Evolutionary conservation across 176 grass and related monocot species (phyloP), one percentile per base, ranked within the genome.

Genomic region (Aegilops bicornis): DNA sequence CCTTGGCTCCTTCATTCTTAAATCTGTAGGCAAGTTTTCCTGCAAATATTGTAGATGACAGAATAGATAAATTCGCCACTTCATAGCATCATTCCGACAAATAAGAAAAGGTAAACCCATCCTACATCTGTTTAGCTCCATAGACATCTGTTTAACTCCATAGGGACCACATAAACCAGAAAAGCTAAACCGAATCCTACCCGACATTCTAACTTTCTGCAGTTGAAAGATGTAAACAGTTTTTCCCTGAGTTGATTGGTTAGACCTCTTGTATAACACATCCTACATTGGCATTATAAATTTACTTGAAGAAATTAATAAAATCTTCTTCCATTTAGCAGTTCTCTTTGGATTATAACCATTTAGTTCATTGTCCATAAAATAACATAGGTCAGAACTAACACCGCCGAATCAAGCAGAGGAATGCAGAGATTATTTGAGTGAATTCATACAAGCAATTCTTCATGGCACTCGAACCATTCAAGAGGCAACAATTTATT

Each of bases 1-100:
- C 94, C 97, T 96, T 98, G 33, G 88, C 97, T 63, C 94, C 97
- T 92, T 96, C 94, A 58, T 96, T 96, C 90, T 98, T 98, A 68
- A 98, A 88, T 79, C 92, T 94, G 70, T 91, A 77, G 85, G 97
- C 97, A 91, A 98, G 92, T 87, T 98, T 98, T 76, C 97, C 97
- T 98, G 66, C 82, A 91, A 79, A 88, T 76, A 72, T 70, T 62
- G 25, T 73, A 80, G 81, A 86, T 14, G 19, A 78, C 58, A 75
- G 71, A 36, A 43, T 1, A 50, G 78, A 73, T 83, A 8, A 90
- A 73, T 62, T 35, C 32, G 10, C 12, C 8, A 63, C 19, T 69
- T 88, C 22, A 80, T 63, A 81, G 27, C 47, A 82, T 60, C 71
- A 70, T 48, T 48, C 8, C 5, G n/a, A 33, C 36, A 19, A 31